A percentile compares a stretch with the other conserved stretches of the same genome.
phyloP scores from a whole-genome alignment of 1,139 yeast species.

The Geotrichum bryndzae region DNA sequence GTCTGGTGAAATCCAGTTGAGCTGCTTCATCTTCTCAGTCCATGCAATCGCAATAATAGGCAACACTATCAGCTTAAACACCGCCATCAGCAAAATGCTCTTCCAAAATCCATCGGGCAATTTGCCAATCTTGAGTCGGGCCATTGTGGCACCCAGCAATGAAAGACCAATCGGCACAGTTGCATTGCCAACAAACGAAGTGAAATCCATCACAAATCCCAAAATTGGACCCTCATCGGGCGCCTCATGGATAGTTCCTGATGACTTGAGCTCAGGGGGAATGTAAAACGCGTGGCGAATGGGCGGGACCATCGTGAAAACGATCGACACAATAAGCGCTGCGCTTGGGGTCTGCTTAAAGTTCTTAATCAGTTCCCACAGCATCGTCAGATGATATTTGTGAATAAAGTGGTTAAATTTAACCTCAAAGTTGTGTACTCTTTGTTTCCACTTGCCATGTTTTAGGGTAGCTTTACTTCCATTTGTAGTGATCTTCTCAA shows the following conservation, averaged over 20 bases:
- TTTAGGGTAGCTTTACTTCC: background rate
- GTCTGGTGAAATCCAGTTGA: conserved; percentile 46
- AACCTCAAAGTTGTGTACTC: background rate
- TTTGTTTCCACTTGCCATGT: conserved; percentile 1
- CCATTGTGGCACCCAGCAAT: conserved; percentile 78
- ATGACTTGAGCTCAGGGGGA: conserved; percentile 39
- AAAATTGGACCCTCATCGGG: conserved; percentile 83
- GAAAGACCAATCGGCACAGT: conserved; percentile 83
- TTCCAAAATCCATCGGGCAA: conserved; percentile 72
- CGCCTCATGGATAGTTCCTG: conserved; percentile 49
- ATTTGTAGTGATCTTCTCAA: background rate
- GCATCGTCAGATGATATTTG: conserved; percentile 23
- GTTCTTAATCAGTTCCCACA: conserved; percentile 46
- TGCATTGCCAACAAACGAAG: conserved; percentile 76
- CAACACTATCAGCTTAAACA: conserved; percentile 46
- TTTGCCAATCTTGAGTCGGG: conserved; percentile 55
- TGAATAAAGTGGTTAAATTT: conserved; percentile 11
- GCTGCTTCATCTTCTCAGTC: conserved; percentile 43
- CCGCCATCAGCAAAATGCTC: conserved; percentile 42
- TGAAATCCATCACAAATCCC: conserved; percentile 74
- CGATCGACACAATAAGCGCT: conserved; percentile 55
- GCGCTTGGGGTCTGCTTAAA: conserved; percentile 65
- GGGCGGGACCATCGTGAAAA: conserved; percentile 80
- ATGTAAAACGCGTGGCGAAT: conserved; percentile 61
- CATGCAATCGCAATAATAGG: conserved; percentile 61